Percentiles rank a stretch among this genome's conserved stretches.
phyloP scores from a whole-genome alignment of 2,329 filamentous ascomycete genomes.

The Penicillium sp. region DNA sequence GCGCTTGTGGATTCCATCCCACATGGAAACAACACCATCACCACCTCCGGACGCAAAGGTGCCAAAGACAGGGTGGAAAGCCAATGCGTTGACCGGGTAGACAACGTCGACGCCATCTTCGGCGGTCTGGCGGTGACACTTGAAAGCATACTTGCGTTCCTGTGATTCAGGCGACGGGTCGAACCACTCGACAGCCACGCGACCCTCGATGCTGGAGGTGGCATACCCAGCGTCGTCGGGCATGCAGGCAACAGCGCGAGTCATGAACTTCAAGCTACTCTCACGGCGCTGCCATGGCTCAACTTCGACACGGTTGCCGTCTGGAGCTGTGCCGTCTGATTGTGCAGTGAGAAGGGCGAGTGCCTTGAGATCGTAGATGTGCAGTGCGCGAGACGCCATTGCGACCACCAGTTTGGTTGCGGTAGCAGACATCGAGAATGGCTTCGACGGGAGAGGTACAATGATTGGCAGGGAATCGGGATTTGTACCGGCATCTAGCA shows the following conservation, averaged over 20 bases:
- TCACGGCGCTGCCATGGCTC: constrained; percentile 91
- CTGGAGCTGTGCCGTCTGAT: constrained; percentile 38
- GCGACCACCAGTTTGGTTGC: constrained; percentile 87
- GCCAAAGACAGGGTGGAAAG: constrained; percentile 77
- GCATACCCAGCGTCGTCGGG: constrained; percentile 93
- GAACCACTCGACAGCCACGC: constrained; percentile 97
- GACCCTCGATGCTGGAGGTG: constrained; percentile 85
- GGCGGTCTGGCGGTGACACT: constrained; percentile 80
- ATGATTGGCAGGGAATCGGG: constrained; percentile 55
- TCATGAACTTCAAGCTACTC: constrained; percentile 94
- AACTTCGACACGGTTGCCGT: constrained; percentile 48
- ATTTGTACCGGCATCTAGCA: constrained; percentile 46
- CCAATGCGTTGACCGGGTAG: constrained; percentile 84
- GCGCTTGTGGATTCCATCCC: constrained; percentile 88
- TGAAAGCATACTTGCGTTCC: constrained; percentile 95
- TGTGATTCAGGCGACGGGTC: constrained; percentile 84
- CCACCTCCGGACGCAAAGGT: constrained; percentile 88
- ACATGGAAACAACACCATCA: constrained; percentile 85
- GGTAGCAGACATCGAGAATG: constrained; percentile 76
- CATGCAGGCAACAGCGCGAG: constrained; percentile 90
- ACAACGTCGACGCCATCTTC: constrained; percentile 69
- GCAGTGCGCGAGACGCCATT: constrained; percentile 88
- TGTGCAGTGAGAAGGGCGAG: constrained; percentile 56
- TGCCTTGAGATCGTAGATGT: constrained; percentile 83
- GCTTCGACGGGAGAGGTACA: constrained; percentile 75